Percentiles rank a stretch among this genome's conserved stretches.
These are phyloP conservation scores for Xerocomellus intermedius DNA, from an alignment of 768 basidiomycete species.

Conservation along the genomic window DNA sequence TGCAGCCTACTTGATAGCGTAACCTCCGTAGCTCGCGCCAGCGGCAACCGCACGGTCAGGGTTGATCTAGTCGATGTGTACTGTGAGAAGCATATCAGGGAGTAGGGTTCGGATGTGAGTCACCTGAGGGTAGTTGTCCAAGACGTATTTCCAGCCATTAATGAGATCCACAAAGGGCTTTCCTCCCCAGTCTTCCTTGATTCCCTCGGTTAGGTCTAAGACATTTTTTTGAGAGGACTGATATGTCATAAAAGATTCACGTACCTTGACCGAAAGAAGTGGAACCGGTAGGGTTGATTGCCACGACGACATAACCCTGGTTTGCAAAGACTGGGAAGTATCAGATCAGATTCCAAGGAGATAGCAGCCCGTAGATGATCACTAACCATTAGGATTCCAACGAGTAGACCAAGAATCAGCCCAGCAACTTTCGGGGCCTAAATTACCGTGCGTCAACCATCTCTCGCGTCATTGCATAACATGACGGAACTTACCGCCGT, in stretches of 20 bases:
- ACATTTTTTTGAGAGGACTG: background rate
- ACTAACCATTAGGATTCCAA: slow-evolving; percentile 84
- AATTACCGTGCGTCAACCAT: slow-evolving; percentile 6
- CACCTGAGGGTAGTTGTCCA: slow-evolving; percentile 71
- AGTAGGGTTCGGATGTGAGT: background rate
- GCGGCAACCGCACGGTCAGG: slow-evolving; percentile 68
- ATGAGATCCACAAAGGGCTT: slow-evolving; percentile 79
- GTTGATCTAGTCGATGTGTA: slow-evolving; percentile 56
- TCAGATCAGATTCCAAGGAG: background rate
- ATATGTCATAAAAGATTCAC: background rate
- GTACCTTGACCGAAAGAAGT: slow-evolving; percentile 89
- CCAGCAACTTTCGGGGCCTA: slow-evolving; percentile 83
- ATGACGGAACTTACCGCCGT: slow-evolving; percentile 50
- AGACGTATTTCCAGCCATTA: slow-evolving; percentile 69
- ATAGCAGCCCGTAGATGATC: background rate
- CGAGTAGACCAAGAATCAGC: slow-evolving; percentile 87
- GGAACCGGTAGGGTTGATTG: slow-evolving; percentile 92
- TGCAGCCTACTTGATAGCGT: slow-evolving; percentile 72
- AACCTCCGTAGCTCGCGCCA: slow-evolving; percentile 85
- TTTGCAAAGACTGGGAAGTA: slow-evolving; percentile 65
- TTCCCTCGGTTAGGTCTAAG: slow-evolving; percentile 76
- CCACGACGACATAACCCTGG: slow-evolving; percentile 85
- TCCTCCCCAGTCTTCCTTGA: slow-evolving; percentile 81
- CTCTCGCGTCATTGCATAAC: background rate
- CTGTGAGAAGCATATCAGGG: background rate